phyloP scores from a whole-genome alignment of 2,329 filamentous ascomycete species.

The Sclerotinia nivalis region DNA sequence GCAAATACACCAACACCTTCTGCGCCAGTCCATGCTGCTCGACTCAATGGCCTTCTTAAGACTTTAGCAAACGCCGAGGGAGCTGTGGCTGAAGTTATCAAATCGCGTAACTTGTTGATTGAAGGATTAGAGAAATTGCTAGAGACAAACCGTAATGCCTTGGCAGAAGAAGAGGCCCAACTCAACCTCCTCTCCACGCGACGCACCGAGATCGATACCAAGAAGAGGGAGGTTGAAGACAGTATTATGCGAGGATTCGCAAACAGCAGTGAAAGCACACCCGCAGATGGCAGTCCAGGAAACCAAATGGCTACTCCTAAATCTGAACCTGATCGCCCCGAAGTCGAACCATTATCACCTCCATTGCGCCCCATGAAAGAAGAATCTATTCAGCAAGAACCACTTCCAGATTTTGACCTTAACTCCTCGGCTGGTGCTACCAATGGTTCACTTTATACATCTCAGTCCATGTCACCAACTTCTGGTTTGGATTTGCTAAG shows the following conservation, averaged over 20 bases:
- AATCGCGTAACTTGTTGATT: conserved; percentile 76
- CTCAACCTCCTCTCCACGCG: conserved; percentile 64
- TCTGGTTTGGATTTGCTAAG: conserved; percentile 44
- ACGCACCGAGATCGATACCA: conserved; percentile 71
- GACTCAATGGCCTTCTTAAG: conserved; percentile 86
- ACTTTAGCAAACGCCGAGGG: conserved; percentile 84
- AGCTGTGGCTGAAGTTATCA: conserved; percentile 85
- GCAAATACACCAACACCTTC: conserved; percentile 68
- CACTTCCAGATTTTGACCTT: conserved; percentile 42
- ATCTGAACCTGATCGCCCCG: conserved; percentile 69
- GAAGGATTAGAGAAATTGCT: conserved; percentile 80
- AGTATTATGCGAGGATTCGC: conserved; percentile 84
- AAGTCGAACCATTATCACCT: conserved; percentile 86
- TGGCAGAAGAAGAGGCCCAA: conserved; percentile 69
- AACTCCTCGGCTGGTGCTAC: conserved; percentile 40
- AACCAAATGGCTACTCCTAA: conserved; percentile 45
- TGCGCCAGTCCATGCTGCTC: conserved; percentile 87
- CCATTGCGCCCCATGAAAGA: conserved; percentile 55
- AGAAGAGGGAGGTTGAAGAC: conserved; percentile 87
- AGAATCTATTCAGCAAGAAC: conserved; percentile 33
- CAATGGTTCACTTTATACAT: conserved; percentile 23
- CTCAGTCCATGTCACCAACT: conserved; percentile 32
- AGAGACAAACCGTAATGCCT: conserved; percentile 66
- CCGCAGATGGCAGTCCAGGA: conserved; percentile 47
- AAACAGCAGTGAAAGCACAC: conserved; percentile 53